Evolutionary conservation across 768 basidiomycete species (phyloP), one percentile per base, ranked within the genome.

Genomic region (Boletus tomentosulus): DNA sequence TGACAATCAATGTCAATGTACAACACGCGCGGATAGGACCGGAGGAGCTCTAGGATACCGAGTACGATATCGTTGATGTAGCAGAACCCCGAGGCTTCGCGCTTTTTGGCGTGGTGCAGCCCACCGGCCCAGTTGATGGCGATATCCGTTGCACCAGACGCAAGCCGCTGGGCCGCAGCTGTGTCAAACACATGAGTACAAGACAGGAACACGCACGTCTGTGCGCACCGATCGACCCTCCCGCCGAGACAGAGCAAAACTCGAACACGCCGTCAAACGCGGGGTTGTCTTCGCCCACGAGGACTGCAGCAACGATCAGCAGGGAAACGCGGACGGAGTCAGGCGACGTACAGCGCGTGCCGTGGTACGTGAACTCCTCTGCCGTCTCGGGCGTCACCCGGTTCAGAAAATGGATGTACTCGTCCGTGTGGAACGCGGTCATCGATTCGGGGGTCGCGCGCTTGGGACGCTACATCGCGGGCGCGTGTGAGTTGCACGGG

Each of bases 1-100:
- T 98, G 97, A 48, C 93, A 93, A 71, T 98, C 97, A 55, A 98
- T 94, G 72, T 99, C 96, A 70, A 99, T 87, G 68, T 99, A 98
- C 30, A 99, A 75, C 15, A 99, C 96, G 50, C 97, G 86, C 3
- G 90, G 79, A 64, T 84, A 84, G 51, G 77, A 82, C 60, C 94
- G 83, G n/a, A 96, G 75, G 8, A 99, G 84, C 69, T 97, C 96
- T 46, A 99, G 79, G 37, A 97, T 96, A 42, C 85, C 88, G 25
- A 98, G 85, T 1, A 97, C 94, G 67, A 98, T 99, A 70, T 95
- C 91, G 70, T 99, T 99, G 73, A 98, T 87, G 76, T 98, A 99
- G 77, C 97, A 99, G 73, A 99, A 99, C 13, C 97, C 97, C 7
- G 89, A 91, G 0, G 96, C 97, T 74, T 98, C 97, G 51, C 90